These are phyloP conservation scores for Diacronema lutheri DNA, from an alignment of 78 protist genomes.

Conservation along the genomic window DNA sequence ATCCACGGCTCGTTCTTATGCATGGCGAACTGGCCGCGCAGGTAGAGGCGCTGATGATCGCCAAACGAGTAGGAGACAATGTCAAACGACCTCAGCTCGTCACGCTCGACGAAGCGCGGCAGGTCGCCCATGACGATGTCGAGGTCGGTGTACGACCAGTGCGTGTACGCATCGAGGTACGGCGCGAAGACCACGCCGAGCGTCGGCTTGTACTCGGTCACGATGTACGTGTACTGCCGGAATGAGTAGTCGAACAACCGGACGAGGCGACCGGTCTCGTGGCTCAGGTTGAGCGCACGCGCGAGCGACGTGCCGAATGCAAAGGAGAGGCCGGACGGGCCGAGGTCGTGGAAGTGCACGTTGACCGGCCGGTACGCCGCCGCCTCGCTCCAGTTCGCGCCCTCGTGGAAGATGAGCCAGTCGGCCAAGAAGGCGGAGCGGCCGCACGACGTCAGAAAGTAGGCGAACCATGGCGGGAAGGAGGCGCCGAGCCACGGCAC, in stretches of 20 bases:
- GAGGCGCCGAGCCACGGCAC: neutral
- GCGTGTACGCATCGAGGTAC: neutral
- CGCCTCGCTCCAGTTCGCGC: too few species aligned
- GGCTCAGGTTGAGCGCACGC: neutral
- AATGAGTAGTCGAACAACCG: neutral
- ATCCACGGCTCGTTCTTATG: neutral
- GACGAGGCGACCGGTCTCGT: neutral
- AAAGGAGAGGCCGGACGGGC: neutral
- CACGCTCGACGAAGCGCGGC: neutral
- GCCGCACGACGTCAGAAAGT: neutral
- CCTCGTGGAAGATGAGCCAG: slow-evolving; percentile 20
- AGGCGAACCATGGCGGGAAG: neutral
- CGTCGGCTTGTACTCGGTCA: slow-evolving; percentile 20
- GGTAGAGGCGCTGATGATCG: neutral
- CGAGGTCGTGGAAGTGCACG: neutral
- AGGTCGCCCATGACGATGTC: neutral
- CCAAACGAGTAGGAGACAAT: neutral
- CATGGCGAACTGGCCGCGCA: slow-evolving; percentile 1
- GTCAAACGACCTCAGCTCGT: neutral
- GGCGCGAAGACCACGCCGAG: neutral
- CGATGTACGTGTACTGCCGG: neutral
- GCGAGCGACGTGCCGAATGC: neutral
- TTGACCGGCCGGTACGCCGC: neutral
- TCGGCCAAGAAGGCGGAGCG: neutral
- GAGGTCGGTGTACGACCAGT: slow-evolving; percentile 14